Evolutionary conservation across 305 asterid species (phyloP).

Genomic region (Fraxinus sp.): DNA sequence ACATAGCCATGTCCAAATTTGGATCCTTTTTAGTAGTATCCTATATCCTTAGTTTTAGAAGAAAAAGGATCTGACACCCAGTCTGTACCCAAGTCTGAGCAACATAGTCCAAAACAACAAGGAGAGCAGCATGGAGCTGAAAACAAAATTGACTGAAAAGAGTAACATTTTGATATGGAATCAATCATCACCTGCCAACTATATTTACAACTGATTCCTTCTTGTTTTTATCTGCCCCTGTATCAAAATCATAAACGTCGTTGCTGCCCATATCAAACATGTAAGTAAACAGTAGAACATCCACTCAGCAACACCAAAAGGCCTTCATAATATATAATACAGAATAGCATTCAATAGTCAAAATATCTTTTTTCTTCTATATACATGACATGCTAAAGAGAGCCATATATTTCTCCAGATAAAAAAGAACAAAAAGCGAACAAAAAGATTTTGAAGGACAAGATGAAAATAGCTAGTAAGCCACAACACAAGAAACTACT

Average conservation of each 20-base stretch:
- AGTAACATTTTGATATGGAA: background rate
- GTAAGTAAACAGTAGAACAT: conserved; percentile 19
- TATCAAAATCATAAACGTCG: conserved; percentile 86
- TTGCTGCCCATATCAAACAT: conserved; percentile 63
- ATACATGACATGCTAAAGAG: background rate
- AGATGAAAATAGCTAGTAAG: background rate
- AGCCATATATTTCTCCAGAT: background rate
- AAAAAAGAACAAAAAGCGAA: background rate
- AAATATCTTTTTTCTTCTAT: conserved; percentile 1
- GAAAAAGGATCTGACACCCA: background rate
- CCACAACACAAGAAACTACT: background rate
- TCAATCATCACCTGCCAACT: conserved; percentile 59
- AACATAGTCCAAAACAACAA: background rate
- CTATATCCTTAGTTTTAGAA: background rate
- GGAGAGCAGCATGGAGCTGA: background rate
- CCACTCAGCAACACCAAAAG: conserved; percentile 4
- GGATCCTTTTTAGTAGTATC: background rate
- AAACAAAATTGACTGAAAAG: background rate
- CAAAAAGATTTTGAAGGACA: background rate
- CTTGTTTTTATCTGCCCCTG: conserved; percentile 97
- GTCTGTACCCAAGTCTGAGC: background rate
- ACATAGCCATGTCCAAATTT: background rate
- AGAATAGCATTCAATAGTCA: background rate
- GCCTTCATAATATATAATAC: background rate
- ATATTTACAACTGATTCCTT: conserved; percentile 90